phyloP scores from a whole-genome alignment of 2,329 filamentous ascomycete genomes.

The Aureobasidium pullulans region DNA sequence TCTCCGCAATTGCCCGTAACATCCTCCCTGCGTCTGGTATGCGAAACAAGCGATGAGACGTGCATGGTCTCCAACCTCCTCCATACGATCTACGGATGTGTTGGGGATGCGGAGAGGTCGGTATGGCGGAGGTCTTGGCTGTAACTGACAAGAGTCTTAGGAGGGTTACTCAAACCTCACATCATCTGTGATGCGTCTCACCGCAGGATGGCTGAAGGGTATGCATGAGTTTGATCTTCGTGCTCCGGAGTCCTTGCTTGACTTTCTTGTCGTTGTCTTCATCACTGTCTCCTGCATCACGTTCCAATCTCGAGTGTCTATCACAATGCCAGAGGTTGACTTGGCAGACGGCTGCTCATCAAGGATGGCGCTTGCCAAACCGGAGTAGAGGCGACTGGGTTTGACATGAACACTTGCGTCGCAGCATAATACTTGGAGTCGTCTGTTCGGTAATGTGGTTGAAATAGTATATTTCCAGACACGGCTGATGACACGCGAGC shows the following conservation, averaged over 20 bases:
- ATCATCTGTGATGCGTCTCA: background rate
- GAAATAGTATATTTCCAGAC: too few species aligned
- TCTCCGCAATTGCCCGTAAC: background rate
- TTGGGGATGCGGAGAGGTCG: background rate
- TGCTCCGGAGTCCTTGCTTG: background rate
- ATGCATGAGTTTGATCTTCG: background rate
- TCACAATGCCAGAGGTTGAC: background rate
- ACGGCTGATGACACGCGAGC: too few species aligned
- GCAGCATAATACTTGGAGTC: too few species aligned
- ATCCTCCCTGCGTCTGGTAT: background rate
- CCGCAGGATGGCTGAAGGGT: background rate
- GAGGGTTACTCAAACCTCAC: background rate
- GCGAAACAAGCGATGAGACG: background rate
- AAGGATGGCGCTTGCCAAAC: background rate
- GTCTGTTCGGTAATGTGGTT: too few species aligned
- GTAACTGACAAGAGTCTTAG: constrained; percentile 5
- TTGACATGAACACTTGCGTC: too few species aligned
- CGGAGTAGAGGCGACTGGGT: background rate
- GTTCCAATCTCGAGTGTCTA: background rate
- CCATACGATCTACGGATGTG: background rate
- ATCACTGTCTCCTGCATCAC: background rate
- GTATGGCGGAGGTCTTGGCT: constrained; percentile 3
- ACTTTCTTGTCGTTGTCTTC: background rate
- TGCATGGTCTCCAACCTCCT: background rate
- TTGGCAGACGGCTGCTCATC: background rate